Base-by-base conservation (phyloP, 2,329 filamentous ascomycete genomes). In the Apiospora arundinis region DNA sequence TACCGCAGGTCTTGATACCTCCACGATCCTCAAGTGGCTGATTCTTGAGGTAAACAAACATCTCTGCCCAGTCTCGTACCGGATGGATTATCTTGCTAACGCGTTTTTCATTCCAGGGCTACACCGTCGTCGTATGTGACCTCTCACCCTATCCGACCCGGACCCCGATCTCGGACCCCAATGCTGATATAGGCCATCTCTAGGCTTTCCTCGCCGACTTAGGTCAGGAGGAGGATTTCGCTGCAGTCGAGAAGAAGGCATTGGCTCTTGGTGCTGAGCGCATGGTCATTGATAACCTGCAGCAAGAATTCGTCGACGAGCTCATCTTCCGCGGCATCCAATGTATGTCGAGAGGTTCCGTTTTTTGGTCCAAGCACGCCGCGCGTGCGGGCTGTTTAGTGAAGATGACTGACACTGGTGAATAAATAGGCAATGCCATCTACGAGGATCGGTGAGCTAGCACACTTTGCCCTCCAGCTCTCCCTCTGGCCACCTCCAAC, bases 261-360 rank as follows among this genome's bases (percentile, higher is more conserved):
- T 72, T 90, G 74, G 88, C 88, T 82, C 89, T 93, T 74, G 92
- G 92, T 77, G 92, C 92, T 28, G 84, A 88, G 83, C 88, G 89
- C 82, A 89, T 91, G 81, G 81, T 88, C 74, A 86, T 91, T 75
- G 83, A 86, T 74, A 89, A 96, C 81, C 87, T 95, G 70, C 89
- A 90, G 77, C 86, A 49, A 4, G 46, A 71, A 40, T 70, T 73
- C 2, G 72, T 73, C 75, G 92, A 95, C 77, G 89, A 95, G 85
- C 87, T 96, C 63, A 92, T 92, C 86, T 95, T 92, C 88, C 91
- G 89, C 69, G 93, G 93, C 73, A 89, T 96, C 74, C 92, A 94
- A 82, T 93, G 90, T 83, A 89, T 23, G 46, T 49, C 46, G n/a
- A 49, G n/a, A 49, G 8, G n/a, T 28, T 11, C 32, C n/a, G 11